Evolutionary conservation across 805 yeast species (phyloP), one percentile per base, ranked within the genome.

Genomic region (Pichia cephalocereana): DNA sequence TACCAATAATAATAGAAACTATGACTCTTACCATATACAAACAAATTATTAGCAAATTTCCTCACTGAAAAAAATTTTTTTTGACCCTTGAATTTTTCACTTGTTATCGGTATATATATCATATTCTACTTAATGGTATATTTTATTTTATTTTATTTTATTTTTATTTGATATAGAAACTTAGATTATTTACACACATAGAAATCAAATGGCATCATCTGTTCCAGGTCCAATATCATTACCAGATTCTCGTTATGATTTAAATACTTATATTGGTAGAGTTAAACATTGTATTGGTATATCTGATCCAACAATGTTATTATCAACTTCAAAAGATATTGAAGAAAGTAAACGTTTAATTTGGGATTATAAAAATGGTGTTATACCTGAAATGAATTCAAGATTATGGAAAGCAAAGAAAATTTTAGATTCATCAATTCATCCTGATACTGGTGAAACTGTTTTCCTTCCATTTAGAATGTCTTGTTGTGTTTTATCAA

Each of bases 381-480:
- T 75, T 28, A 63, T 73, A 37, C 71, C 73, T 11, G 66, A 71
- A 17, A 81, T 91, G 77, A 80, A 85, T 2, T 87, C 93, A 1
- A 85, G 82, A 47, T 72, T 91, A 49, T 93, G 99, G 99, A 70
- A 75, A 40, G 93, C 96, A 10, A 91, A 91, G 68, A 79, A 79
- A 63, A 72, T 86, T 32, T 73, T 93, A 57, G 98, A 93, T 66
- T 88, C 96, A 2, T 83, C 96, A 1, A 79, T 89, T 40, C 99
- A 93, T 66, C 99, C 99, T 45, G 99, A 93, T 63, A 91, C 95
- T 7, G 96, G 97, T 1, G 93, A 88, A 58, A 85, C 95, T 1
- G 96, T 93, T 12, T 63, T 86, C 30, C 71, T 93, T 47, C 99
- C 99, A 3, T 93, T 93, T 69, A 78, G 99, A 68, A 93, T 93